These are phyloP conservation scores for Emmonsia crescens DNA, from an alignment of 2,329 filamentous ascomycete species.

Conservation along the genomic window DNA sequence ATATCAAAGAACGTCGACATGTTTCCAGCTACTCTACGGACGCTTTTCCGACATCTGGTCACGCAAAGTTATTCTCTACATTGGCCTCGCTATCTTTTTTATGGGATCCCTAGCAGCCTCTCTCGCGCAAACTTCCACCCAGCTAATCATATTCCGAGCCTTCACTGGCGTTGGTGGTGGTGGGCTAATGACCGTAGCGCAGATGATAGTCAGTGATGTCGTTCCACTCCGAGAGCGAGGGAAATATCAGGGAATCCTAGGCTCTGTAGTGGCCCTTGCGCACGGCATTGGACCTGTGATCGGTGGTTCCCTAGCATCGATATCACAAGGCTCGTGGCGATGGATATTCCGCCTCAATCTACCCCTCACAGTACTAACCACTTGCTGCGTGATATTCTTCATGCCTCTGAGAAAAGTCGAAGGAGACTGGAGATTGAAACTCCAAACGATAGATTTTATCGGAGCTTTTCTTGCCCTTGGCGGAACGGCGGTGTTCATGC, in stretches of 20 bases:
- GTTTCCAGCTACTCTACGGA: conserved; percentile 55
- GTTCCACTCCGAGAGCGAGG: conserved; percentile 49
- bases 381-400: conserved; percentile 41
- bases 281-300: conserved; percentile 47
- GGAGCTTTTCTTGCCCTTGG: conserved; percentile 39
- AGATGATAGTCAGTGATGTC: conserved; percentile 53
- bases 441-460: conserved; percentile 43
- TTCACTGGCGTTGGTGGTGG: conserved; percentile 51
- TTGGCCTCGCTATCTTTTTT: conserved; percentile 43
- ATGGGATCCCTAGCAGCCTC: conserved; percentile 50
- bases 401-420: conserved; percentile 47
- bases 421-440: conserved; percentile 42
- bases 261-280: conserved; percentile 43
- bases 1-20: conserved; percentile 61
- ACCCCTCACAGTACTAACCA: conserved; percentile 41
- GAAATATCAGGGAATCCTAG: conserved; percentile 47
- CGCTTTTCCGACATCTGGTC: conserved; percentile 51
- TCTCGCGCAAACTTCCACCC: conserved; percentile 43
- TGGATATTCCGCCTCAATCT: conserved; percentile 48
- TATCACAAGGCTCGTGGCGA: conserved; percentile 25
- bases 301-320: conserved; percentile 41
- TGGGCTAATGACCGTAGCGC: conserved; percentile 47
- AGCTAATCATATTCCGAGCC: conserved; percentile 51
- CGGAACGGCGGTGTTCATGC: conserved; percentile 34
- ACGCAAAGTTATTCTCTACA: conserved; percentile 47